Percentiles rank a stretch among this genome's conserved stretches.
Evolutionary conservation across 2,329 filamentous ascomycete genomes (phyloP).

Genomic region (Phymatotrichopsis omnivora): DNA sequence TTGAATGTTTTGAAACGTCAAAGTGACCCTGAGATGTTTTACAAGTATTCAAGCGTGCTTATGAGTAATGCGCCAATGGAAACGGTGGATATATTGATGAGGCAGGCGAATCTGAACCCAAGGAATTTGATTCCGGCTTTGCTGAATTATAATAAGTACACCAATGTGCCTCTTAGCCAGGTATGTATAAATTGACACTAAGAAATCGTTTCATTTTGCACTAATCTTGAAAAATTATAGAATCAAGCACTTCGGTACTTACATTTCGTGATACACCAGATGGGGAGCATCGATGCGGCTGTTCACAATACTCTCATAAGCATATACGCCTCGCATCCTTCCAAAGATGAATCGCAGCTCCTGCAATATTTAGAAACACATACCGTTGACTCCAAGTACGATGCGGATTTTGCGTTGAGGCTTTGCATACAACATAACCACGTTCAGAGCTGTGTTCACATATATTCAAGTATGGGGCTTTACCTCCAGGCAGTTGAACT

Average conservation of each 20-base stretch:
- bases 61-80: constrained; percentile 81
- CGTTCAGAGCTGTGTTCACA: constrained; percentile 89
- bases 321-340: constrained; percentile 80
- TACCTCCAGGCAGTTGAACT: constrained; percentile 89
- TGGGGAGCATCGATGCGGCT: constrained; percentile 68
- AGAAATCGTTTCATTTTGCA: not conserved
- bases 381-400: constrained; percentile 75
- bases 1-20: constrained; percentile 85
- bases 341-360: constrained; percentile 72
- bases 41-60: constrained; percentile 91
- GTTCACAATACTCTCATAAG: constrained; percentile 96
- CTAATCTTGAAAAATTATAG: constrained; percentile 30
- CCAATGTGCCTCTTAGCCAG: constrained; percentile 54
- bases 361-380: constrained; percentile 85
- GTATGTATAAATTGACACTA: constrained; percentile 9
- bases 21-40: constrained; percentile 85
- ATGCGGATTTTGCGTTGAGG: constrained; percentile 90
- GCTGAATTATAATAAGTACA: constrained; percentile 81
- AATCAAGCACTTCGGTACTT: constrained; percentile 94
- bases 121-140: constrained; percentile 86
- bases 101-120: constrained; percentile 73
- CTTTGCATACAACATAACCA: constrained; percentile 91
- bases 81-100: constrained; percentile 89
- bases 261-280: constrained; percentile 81
- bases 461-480: constrained; percentile 93